These are phyloP conservation scores for Rehmannia glutinosa DNA, from an alignment of 257 asterid genomes.

Conservation along the genomic window DNA sequence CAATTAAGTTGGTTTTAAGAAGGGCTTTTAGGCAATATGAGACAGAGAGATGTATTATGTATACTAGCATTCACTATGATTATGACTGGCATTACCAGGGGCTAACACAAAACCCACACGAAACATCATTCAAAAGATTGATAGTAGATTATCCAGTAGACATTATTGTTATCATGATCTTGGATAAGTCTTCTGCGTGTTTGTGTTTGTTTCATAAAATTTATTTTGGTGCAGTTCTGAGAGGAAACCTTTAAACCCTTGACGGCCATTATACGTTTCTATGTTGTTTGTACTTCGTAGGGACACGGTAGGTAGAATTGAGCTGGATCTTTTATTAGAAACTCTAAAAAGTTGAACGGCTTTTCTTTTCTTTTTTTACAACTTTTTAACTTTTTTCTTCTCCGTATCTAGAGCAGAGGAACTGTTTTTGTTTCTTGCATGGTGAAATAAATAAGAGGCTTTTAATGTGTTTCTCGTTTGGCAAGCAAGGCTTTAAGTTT, in stretches of 20 bases:
- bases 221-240: too few relatives aligned
- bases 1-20: too few relatives aligned
- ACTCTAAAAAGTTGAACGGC: constrained; percentile 23
- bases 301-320: constrained; percentile 24
- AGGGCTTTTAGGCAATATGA: too few relatives aligned
- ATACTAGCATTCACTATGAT: constrained; percentile 3
- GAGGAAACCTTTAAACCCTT: too few relatives aligned
- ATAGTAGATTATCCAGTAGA: background rate
- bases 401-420: background rate
- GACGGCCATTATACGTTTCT: too few relatives aligned
- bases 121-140: background rate
- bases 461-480: too few relatives aligned
- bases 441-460: too few relatives aligned
- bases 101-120: constrained; percentile 6
- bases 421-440: constrained; percentile 18
- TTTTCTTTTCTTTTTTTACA: background rate
- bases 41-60: too few relatives aligned
- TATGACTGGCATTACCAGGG: constrained; percentile 9
- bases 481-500: background rate
- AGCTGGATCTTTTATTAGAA: constrained; percentile 17
- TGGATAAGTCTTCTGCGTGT: background rate
- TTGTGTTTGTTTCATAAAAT: background rate
- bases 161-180: too few relatives aligned
- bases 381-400: background rate
- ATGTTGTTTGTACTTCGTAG: constrained; percentile 14